phyloP scores from a whole-genome alignment of 2,329 filamentous ascomycete species.

The Cytospora leucostoma region DNA sequence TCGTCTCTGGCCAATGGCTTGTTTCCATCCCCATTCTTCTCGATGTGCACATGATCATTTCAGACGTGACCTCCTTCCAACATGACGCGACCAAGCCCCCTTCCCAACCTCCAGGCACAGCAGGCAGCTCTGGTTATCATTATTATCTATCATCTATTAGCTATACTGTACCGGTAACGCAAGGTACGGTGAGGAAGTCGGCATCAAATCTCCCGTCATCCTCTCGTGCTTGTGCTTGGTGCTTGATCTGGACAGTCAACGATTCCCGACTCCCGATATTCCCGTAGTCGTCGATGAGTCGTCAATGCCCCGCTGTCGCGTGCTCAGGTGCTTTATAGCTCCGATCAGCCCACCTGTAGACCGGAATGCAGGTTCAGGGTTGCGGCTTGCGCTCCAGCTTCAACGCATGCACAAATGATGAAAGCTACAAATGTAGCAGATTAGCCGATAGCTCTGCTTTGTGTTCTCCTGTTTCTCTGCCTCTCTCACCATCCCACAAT shows the following conservation, averaged over 20 bases:
- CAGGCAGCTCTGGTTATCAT: no score
- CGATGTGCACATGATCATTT: background rate
- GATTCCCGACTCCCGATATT: background rate
- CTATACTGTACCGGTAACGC: background rate
- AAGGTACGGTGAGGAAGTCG: constrained; percentile 15
- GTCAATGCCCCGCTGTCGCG: background rate
- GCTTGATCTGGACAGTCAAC: background rate
- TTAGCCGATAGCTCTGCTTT: no score
- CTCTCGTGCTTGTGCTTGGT: no score
- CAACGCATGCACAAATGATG: background rate
- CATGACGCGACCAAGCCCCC: background rate
- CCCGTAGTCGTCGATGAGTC: background rate
- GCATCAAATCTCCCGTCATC: constrained; percentile 8
- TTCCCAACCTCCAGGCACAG: background rate
- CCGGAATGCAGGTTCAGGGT: background rate
- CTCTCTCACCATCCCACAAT: no score
- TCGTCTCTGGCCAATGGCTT: constrained; percentile 4
- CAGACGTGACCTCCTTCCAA: background rate
- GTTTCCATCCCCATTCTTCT: constrained; percentile 12
- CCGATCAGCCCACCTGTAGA: background rate
- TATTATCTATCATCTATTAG: background rate
- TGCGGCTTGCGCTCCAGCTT: background rate
- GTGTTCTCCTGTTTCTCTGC: no score
- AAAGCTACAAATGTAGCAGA: background rate
- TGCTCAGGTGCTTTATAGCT: background rate